A percentile compares a stretch with the other conserved stretches of the same genome.
Evolutionary conservation across 441 rosid genomes (phyloP).

Genomic region (Pelargonium cotyledonis): DNA sequence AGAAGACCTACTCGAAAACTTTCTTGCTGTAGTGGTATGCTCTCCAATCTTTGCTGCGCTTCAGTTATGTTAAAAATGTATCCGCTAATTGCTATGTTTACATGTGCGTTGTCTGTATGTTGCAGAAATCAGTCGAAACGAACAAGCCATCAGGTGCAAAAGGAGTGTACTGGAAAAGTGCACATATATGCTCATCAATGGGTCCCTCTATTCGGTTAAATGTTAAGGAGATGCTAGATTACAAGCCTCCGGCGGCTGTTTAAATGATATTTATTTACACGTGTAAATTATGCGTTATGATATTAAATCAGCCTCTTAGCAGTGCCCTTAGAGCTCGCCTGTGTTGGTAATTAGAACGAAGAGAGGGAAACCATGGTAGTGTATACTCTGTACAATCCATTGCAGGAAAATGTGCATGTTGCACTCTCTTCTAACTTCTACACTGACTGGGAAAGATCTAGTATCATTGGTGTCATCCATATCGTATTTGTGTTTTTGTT

Average conservation of each 20-base stretch:
- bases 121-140: conserved; percentile 86
- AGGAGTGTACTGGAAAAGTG: conserved; percentile 95
- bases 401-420: neutral
- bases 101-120: conserved; percentile 14
- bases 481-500: neutral
- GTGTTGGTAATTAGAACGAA: conserved; percentile 7
- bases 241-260: conserved; percentile 42
- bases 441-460: neutral
- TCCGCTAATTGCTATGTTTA: neutral
- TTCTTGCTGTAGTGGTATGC: conserved; percentile 75
- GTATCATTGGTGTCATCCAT: conserved; percentile 1
- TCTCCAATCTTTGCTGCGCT: neutral
- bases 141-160: conserved; percentile 97
- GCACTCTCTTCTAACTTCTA: neutral
- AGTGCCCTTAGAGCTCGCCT: conserved; percentile 14
- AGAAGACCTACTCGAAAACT: conserved; percentile 80
- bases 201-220: conserved; percentile 88
- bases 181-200: conserved; percentile 88
- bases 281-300: conserved; percentile 32
- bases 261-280: conserved; percentile 18
- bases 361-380: neutral
- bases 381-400: neutral
- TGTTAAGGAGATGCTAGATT: conserved; percentile 82
- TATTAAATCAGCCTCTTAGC: conserved; percentile 7
- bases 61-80: neutral